Conservation (phyloP, 495 filamentous ascomycete genomes). For the Jackrogersella multiformis region DNA sequence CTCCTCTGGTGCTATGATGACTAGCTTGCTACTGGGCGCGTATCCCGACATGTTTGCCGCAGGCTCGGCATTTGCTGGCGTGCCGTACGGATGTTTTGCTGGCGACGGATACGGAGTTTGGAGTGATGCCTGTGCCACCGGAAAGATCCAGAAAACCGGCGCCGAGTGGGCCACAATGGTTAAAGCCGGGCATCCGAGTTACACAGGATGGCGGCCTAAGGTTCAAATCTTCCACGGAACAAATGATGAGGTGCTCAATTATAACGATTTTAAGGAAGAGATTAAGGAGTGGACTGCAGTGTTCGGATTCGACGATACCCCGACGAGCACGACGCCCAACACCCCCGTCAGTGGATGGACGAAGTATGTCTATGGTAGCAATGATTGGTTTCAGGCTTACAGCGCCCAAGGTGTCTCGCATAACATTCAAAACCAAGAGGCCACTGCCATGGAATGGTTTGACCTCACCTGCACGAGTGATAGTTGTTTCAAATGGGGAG, state of each 20-base stretch:
- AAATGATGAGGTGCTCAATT: slow-evolving; percentile 57
- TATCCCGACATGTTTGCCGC: slow-evolving; percentile 56
- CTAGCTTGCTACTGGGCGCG: slow-evolving; percentile 49
- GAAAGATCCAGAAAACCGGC: slow-evolving; percentile 51
- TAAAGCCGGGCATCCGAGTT: slow-evolving; percentile 57
- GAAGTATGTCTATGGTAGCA: slow-evolving; percentile 56
- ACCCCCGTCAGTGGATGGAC: slow-evolving; percentile 56
- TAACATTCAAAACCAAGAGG: slow-evolving; percentile 59
- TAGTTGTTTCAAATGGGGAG: slow-evolving; percentile 53
- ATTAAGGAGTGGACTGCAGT: slow-evolving; percentile 62
- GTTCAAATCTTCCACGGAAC: slow-evolving; percentile 67
- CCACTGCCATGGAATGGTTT: slow-evolving; percentile 62
- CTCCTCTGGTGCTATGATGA: slow-evolving; percentile 64
- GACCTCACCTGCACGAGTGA: slow-evolving; percentile 47
- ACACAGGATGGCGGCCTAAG: slow-evolving; percentile 61
- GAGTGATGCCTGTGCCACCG: slow-evolving; percentile 57
- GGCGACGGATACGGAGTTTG: slow-evolving; percentile 56
- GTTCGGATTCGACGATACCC: slow-evolving; percentile 42
- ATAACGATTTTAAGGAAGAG: slow-evolving; percentile 60
- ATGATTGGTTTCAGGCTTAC: slow-evolving; percentile 58
- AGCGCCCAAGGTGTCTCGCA: slow-evolving; percentile 61
- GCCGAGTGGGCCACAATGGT: slow-evolving; percentile 57
- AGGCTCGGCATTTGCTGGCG: slow-evolving; percentile 65
- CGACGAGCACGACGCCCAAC: slow-evolving; percentile 43
- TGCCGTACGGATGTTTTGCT: slow-evolving; percentile 68